phyloP scores from a whole-genome alignment of 2,329 filamentous ascomycete species.

The Knufia petricola region DNA sequence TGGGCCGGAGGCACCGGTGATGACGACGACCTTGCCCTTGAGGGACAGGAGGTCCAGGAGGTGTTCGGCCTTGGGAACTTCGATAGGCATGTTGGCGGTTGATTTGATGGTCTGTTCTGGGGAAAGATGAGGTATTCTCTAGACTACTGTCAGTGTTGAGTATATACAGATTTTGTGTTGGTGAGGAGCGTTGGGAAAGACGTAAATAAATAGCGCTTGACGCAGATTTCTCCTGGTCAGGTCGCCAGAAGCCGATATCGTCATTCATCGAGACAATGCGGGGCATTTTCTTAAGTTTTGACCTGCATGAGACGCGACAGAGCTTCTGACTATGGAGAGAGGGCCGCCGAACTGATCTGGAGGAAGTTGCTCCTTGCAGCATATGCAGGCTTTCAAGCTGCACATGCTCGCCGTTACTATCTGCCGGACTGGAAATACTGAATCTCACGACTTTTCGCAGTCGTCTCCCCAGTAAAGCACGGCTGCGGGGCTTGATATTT shows the following conservation, averaged over 20 bases:
- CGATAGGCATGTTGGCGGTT: conserved; percentile 21
- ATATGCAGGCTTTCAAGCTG: no score
- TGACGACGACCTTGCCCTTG: conserved; percentile 38
- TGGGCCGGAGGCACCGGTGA: conserved; percentile 42
- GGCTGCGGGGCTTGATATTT: background rate
- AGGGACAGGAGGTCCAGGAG: conserved; percentile 38
- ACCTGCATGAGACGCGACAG: background rate
- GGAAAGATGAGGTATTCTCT: background rate
- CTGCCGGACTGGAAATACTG: no score
- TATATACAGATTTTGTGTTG: background rate
- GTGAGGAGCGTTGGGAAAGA: background rate
- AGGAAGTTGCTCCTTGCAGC: no score
- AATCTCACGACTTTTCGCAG: background rate
- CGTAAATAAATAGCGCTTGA: conserved; percentile 1
- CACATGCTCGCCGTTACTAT: no score
- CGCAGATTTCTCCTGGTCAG: background rate
- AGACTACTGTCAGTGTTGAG: background rate
- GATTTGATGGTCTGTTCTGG: background rate
- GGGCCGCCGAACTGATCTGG: no score
- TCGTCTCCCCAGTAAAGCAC: background rate
- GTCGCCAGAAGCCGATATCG: background rate
- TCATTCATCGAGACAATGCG: background rate
- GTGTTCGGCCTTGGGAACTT: conserved; percentile 16
- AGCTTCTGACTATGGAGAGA: no score
- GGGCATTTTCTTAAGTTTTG: background rate